These are phyloP conservation scores for Neohortaea acidophila DNA, from an alignment of 495 filamentous ascomycete species.

Conservation along the genomic window DNA sequence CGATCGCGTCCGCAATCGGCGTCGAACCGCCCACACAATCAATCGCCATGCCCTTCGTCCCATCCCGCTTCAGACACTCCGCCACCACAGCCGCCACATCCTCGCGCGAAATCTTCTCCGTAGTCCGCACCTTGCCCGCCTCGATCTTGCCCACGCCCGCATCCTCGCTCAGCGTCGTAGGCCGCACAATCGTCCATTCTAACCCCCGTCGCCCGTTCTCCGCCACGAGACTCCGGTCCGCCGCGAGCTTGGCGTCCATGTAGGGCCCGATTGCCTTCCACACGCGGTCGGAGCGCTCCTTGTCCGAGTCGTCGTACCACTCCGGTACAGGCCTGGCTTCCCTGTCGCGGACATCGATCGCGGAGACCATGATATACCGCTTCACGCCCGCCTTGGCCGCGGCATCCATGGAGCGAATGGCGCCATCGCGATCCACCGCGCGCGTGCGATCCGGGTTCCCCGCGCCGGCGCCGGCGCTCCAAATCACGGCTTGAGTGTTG, in stretches of 20 bases:
- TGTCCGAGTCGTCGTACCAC: conserved; percentile 25
- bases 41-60: conserved; percentile 23
- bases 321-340: conserved; percentile 18
- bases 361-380: conserved; percentile 24
- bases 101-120: conserved; percentile 17
- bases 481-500: conserved; percentile 19
- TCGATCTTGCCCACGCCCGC: conserved; percentile 18
- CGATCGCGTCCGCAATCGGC: conserved; percentile 16
- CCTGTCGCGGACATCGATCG: conserved; percentile 24
- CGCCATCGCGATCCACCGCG: conserved; percentile 24
- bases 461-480: conserved; percentile 23
- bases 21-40: conserved; percentile 24
- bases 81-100: conserved; percentile 25
- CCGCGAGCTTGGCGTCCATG: conserved; percentile 24
- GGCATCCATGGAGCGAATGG: conserved; percentile 25
- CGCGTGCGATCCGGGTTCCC: conserved; percentile 21
- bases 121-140: conserved; percentile 21
- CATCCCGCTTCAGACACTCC: conserved; percentile 22
- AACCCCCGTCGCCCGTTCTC: conserved; percentile 20
- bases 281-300: conserved; percentile 15
- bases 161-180: conserved; percentile 19
- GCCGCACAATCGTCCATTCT: conserved; percentile 27
- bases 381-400: conserved; percentile 22
- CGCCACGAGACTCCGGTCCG: conserved; percentile 22
- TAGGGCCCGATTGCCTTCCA: conserved; percentile 21